Conservation (phyloP, 1,139 yeast genomes). For the Torulaspora pretoriensis region DNA sequence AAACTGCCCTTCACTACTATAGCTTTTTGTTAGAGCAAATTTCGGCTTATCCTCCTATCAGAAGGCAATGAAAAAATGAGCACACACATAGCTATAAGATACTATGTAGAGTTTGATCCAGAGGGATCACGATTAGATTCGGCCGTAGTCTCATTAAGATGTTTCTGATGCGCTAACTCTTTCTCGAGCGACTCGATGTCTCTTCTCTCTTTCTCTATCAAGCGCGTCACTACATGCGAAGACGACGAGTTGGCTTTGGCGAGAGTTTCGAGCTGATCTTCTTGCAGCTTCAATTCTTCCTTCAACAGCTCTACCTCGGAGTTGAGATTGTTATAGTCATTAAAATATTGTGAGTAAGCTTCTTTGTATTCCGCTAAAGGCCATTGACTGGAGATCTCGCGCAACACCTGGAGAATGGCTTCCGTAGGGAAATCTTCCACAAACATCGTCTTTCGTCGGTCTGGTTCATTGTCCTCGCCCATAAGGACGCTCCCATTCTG, state of each 20-base stretch:
- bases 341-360: constrained; percentile 20
- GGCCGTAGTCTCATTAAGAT: constrained; percentile 1
- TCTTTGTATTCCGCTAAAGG: constrained; percentile 30
- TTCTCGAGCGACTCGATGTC: constrained; percentile 27
- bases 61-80: constrained; percentile 2
- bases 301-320: constrained; percentile 21
- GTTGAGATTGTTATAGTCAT: constrained; percentile 20
- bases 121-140: neutral
- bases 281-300: constrained; percentile 26
- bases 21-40: constrained; percentile 1
- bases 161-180: constrained; percentile 13
- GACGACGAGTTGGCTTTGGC: constrained; percentile 11
- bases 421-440: constrained; percentile 34
- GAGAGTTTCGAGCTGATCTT: constrained; percentile 22
- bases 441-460: constrained; percentile 32
- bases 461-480: constrained; percentile 17
- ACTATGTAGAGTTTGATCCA: neutral
- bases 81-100: neutral
- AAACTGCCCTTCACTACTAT: neutral
- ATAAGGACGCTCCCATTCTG: constrained; percentile 34
- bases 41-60: constrained; percentile 6
- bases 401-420: constrained; percentile 26
- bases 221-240: constrained; percentile 20
- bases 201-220: constrained; percentile 29
- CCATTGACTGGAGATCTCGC: constrained; percentile 32